Evolutionary conservation across 306 rosid species (phyloP).

Genomic region (Pachyrhizus erosus): DNA sequence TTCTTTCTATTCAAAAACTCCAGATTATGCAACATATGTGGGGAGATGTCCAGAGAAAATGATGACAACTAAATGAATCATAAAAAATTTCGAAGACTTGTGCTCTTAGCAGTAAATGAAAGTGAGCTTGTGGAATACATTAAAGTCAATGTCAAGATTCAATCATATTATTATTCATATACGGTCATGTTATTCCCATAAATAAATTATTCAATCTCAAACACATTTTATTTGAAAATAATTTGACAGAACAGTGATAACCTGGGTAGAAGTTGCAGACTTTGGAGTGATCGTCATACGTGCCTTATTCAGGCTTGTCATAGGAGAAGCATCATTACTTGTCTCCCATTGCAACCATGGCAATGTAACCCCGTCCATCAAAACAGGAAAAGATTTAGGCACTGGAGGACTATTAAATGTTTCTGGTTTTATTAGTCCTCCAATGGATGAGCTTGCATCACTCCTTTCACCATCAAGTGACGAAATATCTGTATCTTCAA

Average conservation of each 20-base stretch:
- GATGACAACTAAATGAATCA: background rate
- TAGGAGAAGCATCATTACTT: slow-evolving; percentile 61
- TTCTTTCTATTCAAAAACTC: background rate
- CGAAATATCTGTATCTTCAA: slow-evolving; percentile 96
- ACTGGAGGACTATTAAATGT: slow-evolving; percentile 52
- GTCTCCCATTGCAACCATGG: slow-evolving; percentile 99
- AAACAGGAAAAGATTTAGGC: slow-evolving; percentile 62
- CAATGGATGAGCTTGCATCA: slow-evolving; percentile 88
- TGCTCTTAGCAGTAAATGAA: background rate
- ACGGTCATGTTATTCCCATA: slow-evolving; percentile 26
- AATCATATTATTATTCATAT: slow-evolving; percentile 7
- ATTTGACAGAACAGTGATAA: slow-evolving; percentile 20
- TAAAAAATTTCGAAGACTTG: background rate
- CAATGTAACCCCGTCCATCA: slow-evolving; percentile 77
- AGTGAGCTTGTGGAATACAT: slow-evolving; percentile 18
- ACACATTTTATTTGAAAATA: slow-evolving; percentile 17
- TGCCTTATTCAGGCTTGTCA: slow-evolving; percentile 52
- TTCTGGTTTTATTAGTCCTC: slow-evolving; percentile 70
- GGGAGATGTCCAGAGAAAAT: background rate
- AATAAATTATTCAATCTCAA: slow-evolving; percentile 21
- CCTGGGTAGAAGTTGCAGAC: slow-evolving; percentile 58
- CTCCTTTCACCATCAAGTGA: slow-evolving; percentile 97
- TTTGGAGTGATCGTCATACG: slow-evolving; percentile 57
- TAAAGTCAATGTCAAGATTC: background rate
- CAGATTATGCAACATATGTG: slow-evolving; percentile 7